phyloP scores from a whole-genome alignment of 306 rosid species.

The Styphnolobium japonicum region DNA sequence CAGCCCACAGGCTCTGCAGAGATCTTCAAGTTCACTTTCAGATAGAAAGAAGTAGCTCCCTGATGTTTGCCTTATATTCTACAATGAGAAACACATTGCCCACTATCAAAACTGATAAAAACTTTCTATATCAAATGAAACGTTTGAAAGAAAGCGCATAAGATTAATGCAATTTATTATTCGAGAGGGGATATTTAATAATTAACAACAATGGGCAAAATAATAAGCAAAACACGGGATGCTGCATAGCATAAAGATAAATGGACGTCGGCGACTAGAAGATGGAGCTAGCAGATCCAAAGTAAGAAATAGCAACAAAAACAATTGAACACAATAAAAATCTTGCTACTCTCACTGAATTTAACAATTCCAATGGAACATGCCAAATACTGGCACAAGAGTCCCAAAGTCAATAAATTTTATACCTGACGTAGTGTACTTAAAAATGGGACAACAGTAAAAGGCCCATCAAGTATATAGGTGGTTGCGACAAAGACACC shows the following conservation, averaged over 20 bases:
- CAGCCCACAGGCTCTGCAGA: constrained; percentile 71
- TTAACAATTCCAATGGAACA: constrained; percentile 4
- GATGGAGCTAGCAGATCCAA: background rate
- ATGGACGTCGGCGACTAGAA: background rate
- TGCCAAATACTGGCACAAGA: background rate
- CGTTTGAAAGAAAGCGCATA: background rate
- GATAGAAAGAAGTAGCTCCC: constrained; percentile 58
- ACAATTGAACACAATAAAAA: background rate
- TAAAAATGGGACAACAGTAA: constrained; percentile 53
- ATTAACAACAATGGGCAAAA: background rate
- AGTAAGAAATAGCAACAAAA: background rate
- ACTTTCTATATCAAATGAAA: background rate
- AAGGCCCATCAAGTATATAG: constrained; percentile 67
- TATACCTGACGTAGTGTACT: constrained; percentile 57
- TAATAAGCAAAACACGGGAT: background rate
- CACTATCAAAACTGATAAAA: constrained; percentile 20
- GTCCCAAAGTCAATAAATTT: background rate
- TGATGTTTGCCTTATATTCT: constrained; percentile 48
- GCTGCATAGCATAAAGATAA: background rate
- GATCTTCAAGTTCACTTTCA: constrained; percentile 78
- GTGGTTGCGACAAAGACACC: constrained; percentile 93
- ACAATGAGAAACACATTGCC: constrained; percentile 19
- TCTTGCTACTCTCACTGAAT: background rate
- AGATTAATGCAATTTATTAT: background rate
- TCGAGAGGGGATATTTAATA: background rate